phyloP scores from a whole-genome alignment of 176 grass and related monocot genomes.

The Melocanna baccifera region DNA sequence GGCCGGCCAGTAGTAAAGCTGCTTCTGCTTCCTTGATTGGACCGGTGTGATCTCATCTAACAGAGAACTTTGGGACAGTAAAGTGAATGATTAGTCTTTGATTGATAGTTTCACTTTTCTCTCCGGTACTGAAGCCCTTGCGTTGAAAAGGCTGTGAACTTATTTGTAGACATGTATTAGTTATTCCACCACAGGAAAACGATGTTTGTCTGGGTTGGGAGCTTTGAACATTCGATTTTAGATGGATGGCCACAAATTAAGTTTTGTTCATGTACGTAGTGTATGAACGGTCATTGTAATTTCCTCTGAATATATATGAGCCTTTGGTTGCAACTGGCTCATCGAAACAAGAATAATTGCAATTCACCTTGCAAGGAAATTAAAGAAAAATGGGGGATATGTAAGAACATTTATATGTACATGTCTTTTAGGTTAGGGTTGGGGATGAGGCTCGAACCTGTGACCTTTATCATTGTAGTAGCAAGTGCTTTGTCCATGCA shows the following conservation, averaged over 20 bases:
- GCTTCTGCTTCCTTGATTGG: background rate
- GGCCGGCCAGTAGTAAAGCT: conserved; percentile 7
- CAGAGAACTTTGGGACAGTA: background rate
- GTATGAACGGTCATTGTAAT: no score
- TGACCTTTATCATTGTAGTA: no score
- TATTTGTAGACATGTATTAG: background rate
- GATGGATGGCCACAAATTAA: background rate
- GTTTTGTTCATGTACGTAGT: background rate
- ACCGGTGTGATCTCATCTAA: conserved; percentile 31
- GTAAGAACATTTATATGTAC: no score
- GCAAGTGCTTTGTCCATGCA: no score
- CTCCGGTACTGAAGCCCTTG: background rate
- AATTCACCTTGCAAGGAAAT: no score
- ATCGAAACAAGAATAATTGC: no score
- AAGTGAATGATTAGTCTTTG: background rate
- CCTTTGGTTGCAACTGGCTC: no score
- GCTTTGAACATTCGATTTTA: background rate
- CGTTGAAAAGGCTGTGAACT: background rate
- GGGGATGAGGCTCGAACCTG: no score
- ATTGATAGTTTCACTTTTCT: background rate
- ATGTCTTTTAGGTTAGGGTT: no score
- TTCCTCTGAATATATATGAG: no score
- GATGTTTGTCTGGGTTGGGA: background rate
- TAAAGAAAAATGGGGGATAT: no score
- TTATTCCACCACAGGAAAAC: background rate